Evolutionary conservation across 2,329 filamentous ascomycete genomes (phyloP).

Genomic region (Fusarium clavum): DNA sequence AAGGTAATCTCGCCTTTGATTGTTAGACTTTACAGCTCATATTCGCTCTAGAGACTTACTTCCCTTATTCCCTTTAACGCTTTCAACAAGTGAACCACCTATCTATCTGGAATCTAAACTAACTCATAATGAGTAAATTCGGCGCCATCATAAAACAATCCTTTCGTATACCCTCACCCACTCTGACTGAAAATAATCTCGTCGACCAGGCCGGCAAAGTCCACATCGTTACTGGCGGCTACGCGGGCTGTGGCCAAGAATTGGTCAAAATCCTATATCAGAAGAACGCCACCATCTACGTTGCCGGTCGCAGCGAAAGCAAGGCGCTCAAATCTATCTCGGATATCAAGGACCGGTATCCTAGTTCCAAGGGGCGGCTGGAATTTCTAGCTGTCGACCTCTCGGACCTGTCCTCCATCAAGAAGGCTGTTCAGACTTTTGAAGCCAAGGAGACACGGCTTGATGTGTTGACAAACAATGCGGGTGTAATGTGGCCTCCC

Average conservation of each 20-base stretch:
- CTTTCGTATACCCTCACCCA: neutral
- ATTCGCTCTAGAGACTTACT: neutral
- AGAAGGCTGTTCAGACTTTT: slow-evolving; percentile 53
- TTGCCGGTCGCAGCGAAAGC: slow-evolving; percentile 58
- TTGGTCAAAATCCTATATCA: slow-evolving; percentile 63
- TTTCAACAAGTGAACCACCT: neutral
- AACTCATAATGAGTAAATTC: neutral
- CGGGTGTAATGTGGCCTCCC: slow-evolving; percentile 55
- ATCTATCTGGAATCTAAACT: neutral
- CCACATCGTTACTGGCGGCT: slow-evolving; percentile 60
- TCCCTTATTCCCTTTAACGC: neutral
- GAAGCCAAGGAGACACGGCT: slow-evolving; percentile 52
- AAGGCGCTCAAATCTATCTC: slow-evolving; percentile 58
- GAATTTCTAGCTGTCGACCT: slow-evolving; percentile 54
- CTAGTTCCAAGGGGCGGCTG: slow-evolving; percentile 51
- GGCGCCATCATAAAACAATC: neutral
- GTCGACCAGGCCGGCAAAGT: slow-evolving; percentile 48
- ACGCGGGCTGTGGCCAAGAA: slow-evolving; percentile 60
- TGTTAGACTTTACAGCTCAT: neutral
- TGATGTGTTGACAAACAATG: slow-evolving; percentile 58
- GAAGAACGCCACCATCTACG: slow-evolving; percentile 63
- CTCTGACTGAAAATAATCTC: neutral
- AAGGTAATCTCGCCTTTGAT: neutral
- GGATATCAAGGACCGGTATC: slow-evolving; percentile 51
- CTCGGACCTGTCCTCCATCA: slow-evolving; percentile 55